Conservation (phyloP, 345 rosid genomes). For the Mangifera indica region DNA sequence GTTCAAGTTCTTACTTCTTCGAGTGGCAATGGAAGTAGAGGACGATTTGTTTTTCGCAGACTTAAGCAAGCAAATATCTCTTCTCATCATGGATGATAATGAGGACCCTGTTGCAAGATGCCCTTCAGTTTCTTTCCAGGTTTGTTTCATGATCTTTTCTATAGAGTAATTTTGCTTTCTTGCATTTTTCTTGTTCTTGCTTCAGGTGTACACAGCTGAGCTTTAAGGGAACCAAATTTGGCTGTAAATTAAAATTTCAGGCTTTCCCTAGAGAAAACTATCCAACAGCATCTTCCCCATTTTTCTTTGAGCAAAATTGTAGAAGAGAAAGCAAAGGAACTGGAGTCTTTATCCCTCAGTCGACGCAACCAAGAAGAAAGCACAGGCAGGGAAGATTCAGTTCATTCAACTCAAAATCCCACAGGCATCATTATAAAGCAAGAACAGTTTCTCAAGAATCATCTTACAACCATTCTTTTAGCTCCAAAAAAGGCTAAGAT, state of each 20-base stretch:
- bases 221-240: slow-evolving; percentile 13
- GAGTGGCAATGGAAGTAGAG: slow-evolving; percentile 62
- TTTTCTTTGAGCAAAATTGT: slow-evolving; percentile 41
- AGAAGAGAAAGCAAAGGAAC: slow-evolving; percentile 82
- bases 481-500: slow-evolving; percentile 38
- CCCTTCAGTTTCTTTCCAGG: slow-evolving; percentile 75
- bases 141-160: slow-evolving; percentile 18
- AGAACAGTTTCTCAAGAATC: slow-evolving; percentile 38
- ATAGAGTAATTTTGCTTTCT: background rate
- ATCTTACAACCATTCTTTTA: slow-evolving; percentile 31
- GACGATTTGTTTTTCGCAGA: slow-evolving; percentile 91
- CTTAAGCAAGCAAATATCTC: slow-evolving; percentile 86
- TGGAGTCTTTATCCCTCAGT: slow-evolving; percentile 82
- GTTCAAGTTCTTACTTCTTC: background rate
- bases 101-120: slow-evolving; percentile 48
- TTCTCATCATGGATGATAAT: slow-evolving; percentile 92
- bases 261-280: slow-evolving; percentile 41
- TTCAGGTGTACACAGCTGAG: background rate
- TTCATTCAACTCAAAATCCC: slow-evolving; percentile 48
- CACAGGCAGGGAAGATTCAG: slow-evolving; percentile 56
- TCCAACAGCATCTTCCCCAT: slow-evolving; percentile 46
- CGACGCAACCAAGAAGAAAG: slow-evolving; percentile 68
- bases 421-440: slow-evolving; percentile 36
- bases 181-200: background rate
- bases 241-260: slow-evolving; percentile 31